Conservation (phyloP, 257 asterid genomes). For the Solanum chiquidenum region DNA sequence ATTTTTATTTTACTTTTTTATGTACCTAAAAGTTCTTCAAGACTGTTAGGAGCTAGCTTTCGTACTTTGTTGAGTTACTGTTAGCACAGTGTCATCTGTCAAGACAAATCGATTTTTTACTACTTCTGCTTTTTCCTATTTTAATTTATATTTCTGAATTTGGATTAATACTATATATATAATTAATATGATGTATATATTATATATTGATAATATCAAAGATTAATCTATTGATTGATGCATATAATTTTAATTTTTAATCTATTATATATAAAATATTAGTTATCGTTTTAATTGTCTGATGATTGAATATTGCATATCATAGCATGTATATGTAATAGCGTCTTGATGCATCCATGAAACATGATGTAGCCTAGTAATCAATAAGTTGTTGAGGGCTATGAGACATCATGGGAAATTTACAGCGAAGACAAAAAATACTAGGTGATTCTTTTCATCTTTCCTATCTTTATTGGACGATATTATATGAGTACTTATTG, state of each 20-base stretch:
- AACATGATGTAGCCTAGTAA: too few relatives aligned
- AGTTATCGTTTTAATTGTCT: not conserved
- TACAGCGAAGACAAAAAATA: too few relatives aligned
- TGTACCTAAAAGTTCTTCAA: not conserved
- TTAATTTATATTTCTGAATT: not conserved
- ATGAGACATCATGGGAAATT: too few relatives aligned
- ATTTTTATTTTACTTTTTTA: not conserved
- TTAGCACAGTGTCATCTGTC: not conserved
- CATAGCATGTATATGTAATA: not conserved
- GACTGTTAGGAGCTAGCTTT: not conserved
- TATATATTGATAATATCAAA: not conserved
- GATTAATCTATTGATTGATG: not conserved
- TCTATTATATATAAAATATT: not conserved
- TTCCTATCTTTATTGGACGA: not conserved
- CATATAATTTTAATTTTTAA: not conserved
- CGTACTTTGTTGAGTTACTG: not conserved
- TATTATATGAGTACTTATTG: too few relatives aligned
- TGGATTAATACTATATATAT: not conserved
- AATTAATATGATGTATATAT: not conserved
- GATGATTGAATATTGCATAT: not conserved
- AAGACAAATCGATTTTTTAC: not conserved
- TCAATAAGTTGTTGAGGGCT: too few relatives aligned
- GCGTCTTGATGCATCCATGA: not conserved
- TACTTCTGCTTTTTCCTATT: not conserved
- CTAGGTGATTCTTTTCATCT: not conserved